Evolutionary conservation across 2,329 filamentous ascomycete genomes (phyloP).

Genomic region (Xylaria sp.): DNA sequence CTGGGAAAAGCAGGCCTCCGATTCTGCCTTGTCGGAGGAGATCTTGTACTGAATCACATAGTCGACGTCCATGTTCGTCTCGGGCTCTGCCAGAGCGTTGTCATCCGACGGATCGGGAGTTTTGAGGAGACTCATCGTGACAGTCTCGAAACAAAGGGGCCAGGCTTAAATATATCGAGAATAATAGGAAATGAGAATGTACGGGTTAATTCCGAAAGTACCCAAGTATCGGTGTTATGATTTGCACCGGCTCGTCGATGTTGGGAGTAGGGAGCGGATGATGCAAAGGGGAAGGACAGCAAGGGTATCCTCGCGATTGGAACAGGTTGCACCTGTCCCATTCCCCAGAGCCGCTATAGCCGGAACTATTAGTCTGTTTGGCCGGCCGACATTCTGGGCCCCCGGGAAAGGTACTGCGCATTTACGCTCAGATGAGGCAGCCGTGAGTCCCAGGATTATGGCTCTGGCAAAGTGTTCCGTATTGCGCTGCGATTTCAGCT

Average conservation of each 20-base stretch:
- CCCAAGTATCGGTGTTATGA: too few species aligned
- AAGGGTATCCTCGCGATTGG: not conserved
- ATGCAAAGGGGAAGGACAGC: not conserved
- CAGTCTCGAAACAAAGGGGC: too few species aligned
- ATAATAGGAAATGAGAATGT: not conserved
- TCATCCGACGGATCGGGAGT: slow-evolving; percentile 28
- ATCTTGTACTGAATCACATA: slow-evolving; percentile 82
- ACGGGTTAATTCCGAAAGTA: too few species aligned
- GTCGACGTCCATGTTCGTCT: slow-evolving; percentile 59
- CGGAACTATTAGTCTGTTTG: not conserved
- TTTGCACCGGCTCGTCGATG: too few species aligned
- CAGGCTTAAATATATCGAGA: not conserved
- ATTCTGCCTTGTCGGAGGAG: slow-evolving; percentile 58
- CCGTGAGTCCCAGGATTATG: not conserved
- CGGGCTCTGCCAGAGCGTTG: slow-evolving; percentile 25
- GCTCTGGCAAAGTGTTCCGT: not conserved
- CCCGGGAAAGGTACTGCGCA: not conserved
- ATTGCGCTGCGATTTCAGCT: not conserved
- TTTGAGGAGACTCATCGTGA: slow-evolving; percentile 27
- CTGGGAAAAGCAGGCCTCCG: slow-evolving; percentile 69
- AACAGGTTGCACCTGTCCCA: not conserved
- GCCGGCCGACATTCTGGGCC: not conserved
- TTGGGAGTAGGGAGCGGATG: not conserved
- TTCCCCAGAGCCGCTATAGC: not conserved
- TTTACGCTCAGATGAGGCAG: not conserved